phyloP scores from a whole-genome alignment of 2,329 filamentous ascomycete genomes.

The Xylaria multiplex region DNA sequence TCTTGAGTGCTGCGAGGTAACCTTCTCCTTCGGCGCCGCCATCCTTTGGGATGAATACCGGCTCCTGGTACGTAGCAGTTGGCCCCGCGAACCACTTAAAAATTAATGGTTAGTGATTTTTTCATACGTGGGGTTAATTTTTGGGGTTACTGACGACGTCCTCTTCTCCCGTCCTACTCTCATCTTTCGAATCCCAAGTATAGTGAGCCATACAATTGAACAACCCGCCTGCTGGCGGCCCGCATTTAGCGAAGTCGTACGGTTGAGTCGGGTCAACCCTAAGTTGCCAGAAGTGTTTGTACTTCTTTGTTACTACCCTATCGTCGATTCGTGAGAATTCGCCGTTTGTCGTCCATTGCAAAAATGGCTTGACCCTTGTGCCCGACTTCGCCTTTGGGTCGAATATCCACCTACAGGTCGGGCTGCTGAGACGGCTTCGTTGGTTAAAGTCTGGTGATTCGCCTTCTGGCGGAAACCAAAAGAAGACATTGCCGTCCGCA shows the following conservation, averaged over 20 bases:
- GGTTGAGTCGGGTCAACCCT: constrained; percentile 51
- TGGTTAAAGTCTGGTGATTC: constrained; percentile 41
- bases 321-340: constrained; percentile 63
- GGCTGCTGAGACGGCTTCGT: constrained; percentile 52
- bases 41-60: constrained; percentile 60
- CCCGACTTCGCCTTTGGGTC: constrained; percentile 51
- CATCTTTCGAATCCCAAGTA: constrained; percentile 49
- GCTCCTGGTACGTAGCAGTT: constrained; percentile 62
- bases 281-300: constrained; percentile 60
- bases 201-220: constrained; percentile 61
- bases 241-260: constrained; percentile 58
- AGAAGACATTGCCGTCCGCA: constrained; percentile 58
- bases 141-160: constrained; percentile 46
- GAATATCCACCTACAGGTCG: constrained; percentile 55
- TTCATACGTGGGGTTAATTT: background rate
- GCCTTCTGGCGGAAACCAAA: constrained; percentile 55
- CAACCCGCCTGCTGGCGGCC: constrained; percentile 54
- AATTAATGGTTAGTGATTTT: constrained; percentile 1
- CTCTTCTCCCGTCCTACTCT: constrained; percentile 45
- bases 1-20: constrained; percentile 59
- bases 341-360: constrained; percentile 56
- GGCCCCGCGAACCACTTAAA: constrained; percentile 55
- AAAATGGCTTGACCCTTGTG: constrained; percentile 51
- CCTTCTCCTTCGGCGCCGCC: constrained; percentile 59
- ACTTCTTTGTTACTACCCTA: constrained; percentile 56